Evolutionary conservation across 805 yeast species (phyloP), one percentile per base, ranked within the genome.

Genomic region (Danielia reshetovae): DNA sequence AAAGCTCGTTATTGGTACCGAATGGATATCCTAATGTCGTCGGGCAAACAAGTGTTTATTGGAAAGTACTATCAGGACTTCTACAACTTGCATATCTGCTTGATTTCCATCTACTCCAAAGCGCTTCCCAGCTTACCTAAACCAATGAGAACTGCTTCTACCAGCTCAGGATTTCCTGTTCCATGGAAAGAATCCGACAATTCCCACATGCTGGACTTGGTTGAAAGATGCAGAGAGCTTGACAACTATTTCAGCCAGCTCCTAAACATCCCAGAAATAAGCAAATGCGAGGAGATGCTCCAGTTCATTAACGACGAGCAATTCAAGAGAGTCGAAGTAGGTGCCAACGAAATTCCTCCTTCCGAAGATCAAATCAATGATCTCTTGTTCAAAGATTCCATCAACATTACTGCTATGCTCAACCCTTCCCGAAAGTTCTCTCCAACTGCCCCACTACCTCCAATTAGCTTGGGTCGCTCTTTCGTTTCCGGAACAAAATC

Each of bases 11-110:
- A 54, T 30, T 62, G 69, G 65, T 65, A 64, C 47, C 45, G 61
- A n/a, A 39, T 65, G 6, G 62, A 56, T 21, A 37, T 59, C 5
- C 36, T 36, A 4, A 42, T 49, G 34, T 32, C 39, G 12, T 44
- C 54, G 24, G 49, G 48, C 17, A 49, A 48, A 21, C 38, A 27
- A 2, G 14, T 57, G 4, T 53, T 45, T 33, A 30, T 63, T 15
- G 57, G 57, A 21, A 65, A 62, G 38, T 42, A 46, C 24, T 64
- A 65, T 41, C 61, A 62, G 34, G 68, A 65, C 26, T 62, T 67
- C 30, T 62, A 61, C 43, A 43, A 57, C 19, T 46, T 67, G 27
- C 68, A 64, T 36, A 24, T 46, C 7, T 17, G 18, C 4, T 19
- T 30, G 5, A 9, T 22, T 4, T 11, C 22, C 8, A 21, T 7